Evolutionary conservation across 176 grass and related monocot species (phyloP), one percentile per base, ranked within the genome.

Genomic region (Oryza meyeriana): DNA sequence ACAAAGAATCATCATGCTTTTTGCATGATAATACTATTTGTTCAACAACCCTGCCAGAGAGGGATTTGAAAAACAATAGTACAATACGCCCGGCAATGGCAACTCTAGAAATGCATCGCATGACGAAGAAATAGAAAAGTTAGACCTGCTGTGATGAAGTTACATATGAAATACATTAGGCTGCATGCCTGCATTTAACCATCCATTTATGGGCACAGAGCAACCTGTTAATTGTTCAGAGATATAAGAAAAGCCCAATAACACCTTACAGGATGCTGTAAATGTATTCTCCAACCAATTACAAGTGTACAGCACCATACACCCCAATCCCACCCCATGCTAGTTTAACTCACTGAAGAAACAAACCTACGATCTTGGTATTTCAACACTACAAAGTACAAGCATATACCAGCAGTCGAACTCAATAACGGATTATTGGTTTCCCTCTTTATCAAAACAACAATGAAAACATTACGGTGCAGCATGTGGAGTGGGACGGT

Each of bases 381-480:
- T 27, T 57, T 45, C 38, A 58, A 35, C 22, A 47, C 4, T 40
- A 72, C 6, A 77, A 12, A 47, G 5, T 40, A 72, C 10, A 77
- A 12, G 31, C 8, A 64, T 38, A n/a, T 38, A n/a, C 18, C 13
- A 74, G 22, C 80, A 79, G 64, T 58, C 9, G 48, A 74, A 75
- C 42, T 10, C 30, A 17, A 27, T 32, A 66, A 34, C 3, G 24
- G 25, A 71, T 25, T 39, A 14, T 27, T 69, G 7, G 47, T 68
- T 68, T 84, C 38, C 40, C 73, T 76, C 11, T 80, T 63, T 76
- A 80, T 62, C 16, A 74, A 38, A 45, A 65, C 3, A 47, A 65
- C 5, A 44, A 70, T 28, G 8, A 41, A 63, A 59, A 22, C 36
- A 79, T 29, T 27, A 61, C 10, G 67, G 20, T 16, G 9, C 5